Evolutionary conservation across 2,329 filamentous ascomycete genomes (phyloP).

Genomic region (Zarea fungicola): DNA sequence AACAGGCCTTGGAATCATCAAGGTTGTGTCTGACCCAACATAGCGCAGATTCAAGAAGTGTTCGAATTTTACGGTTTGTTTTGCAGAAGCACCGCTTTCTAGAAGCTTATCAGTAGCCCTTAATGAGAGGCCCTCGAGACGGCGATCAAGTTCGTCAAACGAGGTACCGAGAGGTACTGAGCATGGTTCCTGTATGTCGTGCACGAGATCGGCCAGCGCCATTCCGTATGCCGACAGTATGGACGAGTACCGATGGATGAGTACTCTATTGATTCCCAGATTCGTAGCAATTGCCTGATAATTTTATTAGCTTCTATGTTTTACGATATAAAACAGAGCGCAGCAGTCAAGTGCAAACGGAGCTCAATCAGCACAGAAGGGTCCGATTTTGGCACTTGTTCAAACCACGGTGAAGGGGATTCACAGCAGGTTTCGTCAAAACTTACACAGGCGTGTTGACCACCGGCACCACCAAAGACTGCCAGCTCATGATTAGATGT

Average conservation of each 20-base stretch:
- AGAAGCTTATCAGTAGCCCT: constrained; percentile 20
- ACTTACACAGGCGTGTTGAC: constrained; percentile 42
- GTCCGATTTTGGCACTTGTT: too few relatives aligned
- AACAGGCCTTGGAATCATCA: constrained; percentile 29
- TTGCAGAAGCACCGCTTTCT: constrained; percentile 25
- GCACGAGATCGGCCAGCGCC: constrained; percentile 40
- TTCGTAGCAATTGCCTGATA: too few relatives aligned
- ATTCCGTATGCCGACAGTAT: constrained; percentile 44
- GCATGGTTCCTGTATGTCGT: constrained; percentile 34
- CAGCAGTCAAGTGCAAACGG: too few relatives aligned
- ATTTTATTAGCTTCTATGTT: too few relatives aligned
- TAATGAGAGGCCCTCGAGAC: constrained; percentile 20
- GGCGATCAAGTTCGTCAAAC: constrained; percentile 18
- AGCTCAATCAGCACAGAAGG: constrained; percentile 37
- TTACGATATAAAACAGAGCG: too few relatives aligned
- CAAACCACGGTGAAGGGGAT: too few relatives aligned
- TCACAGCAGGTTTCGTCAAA: too few relatives aligned
- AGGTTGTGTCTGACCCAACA: constrained; percentile 35
- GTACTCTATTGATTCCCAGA: constrained; percentile 36
- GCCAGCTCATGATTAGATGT: constrained; percentile 30
- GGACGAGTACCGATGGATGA: constrained; percentile 41
- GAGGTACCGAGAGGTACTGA: constrained; percentile 24
- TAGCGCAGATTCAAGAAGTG: constrained; percentile 40
- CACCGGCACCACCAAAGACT: constrained; percentile 34
- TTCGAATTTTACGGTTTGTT: constrained; percentile 37